phyloP scores from a whole-genome alignment of 2,329 filamentous ascomycete species.

The Amauroascus verrucosus region DNA sequence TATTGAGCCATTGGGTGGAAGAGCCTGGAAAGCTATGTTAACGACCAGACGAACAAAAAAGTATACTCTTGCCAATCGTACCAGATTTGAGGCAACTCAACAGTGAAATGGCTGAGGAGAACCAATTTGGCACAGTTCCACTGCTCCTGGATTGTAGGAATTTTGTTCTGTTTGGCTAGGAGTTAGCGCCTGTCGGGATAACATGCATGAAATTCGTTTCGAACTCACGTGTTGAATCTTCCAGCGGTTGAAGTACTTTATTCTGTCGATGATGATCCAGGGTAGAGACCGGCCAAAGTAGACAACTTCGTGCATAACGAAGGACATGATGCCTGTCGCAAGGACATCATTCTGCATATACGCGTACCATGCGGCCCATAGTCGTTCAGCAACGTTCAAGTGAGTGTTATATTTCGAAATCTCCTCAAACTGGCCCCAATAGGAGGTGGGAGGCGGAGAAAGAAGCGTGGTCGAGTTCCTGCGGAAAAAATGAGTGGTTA shows the following conservation, averaged over 20 bases:
- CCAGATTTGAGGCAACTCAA: constrained; percentile 98
- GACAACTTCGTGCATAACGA: constrained; percentile 83
- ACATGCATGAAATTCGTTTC: neutral
- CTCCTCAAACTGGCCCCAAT: constrained; percentile 56
- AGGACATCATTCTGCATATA: constrained; percentile 97
- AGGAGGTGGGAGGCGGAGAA: constrained; percentile 39
- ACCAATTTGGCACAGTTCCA: constrained; percentile 90
- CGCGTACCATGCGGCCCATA: constrained; percentile 95
- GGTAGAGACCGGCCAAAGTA: constrained; percentile 90
- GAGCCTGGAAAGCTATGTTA: constrained; percentile 42
- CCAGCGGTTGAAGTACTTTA: constrained; percentile 81
- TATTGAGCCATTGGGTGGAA: constrained; percentile 95
- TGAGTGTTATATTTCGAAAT: constrained; percentile 67
- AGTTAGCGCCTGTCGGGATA: constrained; percentile 14
- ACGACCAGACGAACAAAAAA: neutral
- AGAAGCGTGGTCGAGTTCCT: constrained; percentile 41
- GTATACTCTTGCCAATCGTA: constrained; percentile 21
- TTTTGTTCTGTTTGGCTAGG: constrained; percentile 51
- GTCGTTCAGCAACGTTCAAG: constrained; percentile 73
- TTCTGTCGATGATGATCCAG: constrained; percentile 83
- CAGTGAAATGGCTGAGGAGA: constrained; percentile 89
- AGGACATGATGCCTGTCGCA: constrained; percentile 95
- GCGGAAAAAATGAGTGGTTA: constrained; percentile 1
- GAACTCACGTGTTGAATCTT: constrained; percentile 75
- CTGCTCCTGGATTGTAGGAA: constrained; percentile 86